Percentiles rank a stretch among this genome's conserved stretches.
These are phyloP conservation scores for Rubia balearica DNA, from an alignment of 305 asterid species.

Conservation along the genomic window DNA sequence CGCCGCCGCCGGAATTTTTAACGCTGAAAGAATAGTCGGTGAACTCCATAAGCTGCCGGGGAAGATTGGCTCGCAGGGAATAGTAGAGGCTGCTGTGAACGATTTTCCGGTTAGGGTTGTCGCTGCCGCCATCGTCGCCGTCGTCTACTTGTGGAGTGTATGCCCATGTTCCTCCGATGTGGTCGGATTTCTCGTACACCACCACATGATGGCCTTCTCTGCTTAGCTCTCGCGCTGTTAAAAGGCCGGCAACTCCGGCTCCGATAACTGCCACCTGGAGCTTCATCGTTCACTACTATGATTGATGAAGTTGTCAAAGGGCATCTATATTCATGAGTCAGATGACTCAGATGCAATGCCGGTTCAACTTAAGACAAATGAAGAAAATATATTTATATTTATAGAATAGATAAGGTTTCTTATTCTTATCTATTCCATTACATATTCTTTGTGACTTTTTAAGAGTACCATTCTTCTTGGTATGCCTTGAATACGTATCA, in stretches of 20 bases:
- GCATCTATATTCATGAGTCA: no score
- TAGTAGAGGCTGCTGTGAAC: not conserved
- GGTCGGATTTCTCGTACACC: not conserved
- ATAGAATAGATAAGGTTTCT: no score
- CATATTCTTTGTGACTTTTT: no score
- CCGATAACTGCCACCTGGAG: slow-evolving; percentile 42
- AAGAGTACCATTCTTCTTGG: no score
- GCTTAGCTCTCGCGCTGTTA: slow-evolving; percentile 43
- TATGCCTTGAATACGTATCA: no score
- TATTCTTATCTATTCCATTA: no score
- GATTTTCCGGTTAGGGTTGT: not conserved
- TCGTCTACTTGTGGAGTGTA: not conserved
- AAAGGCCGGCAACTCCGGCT: slow-evolving; percentile 30
- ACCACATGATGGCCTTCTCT: not conserved
- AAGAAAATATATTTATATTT: no score
- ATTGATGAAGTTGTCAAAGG: no score
- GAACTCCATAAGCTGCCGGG: slow-evolving; percentile 48
- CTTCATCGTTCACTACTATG: no score
- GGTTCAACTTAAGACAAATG: no score
- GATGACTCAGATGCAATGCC: no score
- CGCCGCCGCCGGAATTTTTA: not conserved
- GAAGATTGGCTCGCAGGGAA: slow-evolving; percentile 51
- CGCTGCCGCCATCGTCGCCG: no score
- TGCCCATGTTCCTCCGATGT: not conserved
- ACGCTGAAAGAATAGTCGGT: slow-evolving; percentile 40